Percentiles rank a stretch among this genome's conserved stretches.
Evolutionary conservation across 352 stramenopile genomes (phyloP).

Genomic region (Peronospora farinosa): DNA sequence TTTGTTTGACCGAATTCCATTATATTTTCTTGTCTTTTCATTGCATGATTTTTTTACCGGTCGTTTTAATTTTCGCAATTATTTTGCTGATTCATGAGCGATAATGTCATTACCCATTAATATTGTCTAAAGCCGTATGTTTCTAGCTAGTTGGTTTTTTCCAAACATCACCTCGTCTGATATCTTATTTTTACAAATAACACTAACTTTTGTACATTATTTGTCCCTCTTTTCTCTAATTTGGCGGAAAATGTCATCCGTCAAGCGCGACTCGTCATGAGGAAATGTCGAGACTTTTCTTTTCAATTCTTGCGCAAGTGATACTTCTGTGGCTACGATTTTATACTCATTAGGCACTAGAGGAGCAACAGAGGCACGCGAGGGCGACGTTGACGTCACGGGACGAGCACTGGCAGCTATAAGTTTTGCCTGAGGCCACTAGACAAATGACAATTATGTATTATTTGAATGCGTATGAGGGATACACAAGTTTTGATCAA

Average conservation of each 20-base stretch:
- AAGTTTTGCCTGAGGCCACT: too few relatives aligned
- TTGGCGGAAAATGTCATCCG: slow-evolving; percentile 10
- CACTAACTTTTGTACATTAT: slow-evolving; percentile 9
- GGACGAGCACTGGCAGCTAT: too few relatives aligned
- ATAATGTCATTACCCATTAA: not conserved
- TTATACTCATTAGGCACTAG: too few relatives aligned
- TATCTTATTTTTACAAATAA: slow-evolving; percentile 14
- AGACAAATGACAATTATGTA: too few relatives aligned
- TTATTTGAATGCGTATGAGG: too few relatives aligned
- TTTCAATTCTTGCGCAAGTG: not conserved
- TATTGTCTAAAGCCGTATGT: not conserved
- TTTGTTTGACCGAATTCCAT: too few relatives aligned
- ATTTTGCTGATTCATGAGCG: too few relatives aligned
- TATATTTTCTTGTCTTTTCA: too few relatives aligned
- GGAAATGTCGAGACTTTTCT: slow-evolving; percentile 4
- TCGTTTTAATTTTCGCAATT: too few relatives aligned
- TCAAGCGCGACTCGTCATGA: slow-evolving; percentile 1
- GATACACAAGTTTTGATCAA: too few relatives aligned
- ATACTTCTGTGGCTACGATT: too few relatives aligned
- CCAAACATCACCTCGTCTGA: slow-evolving; percentile 27
- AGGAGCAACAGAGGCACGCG: not conserved
- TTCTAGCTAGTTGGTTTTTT: slow-evolving; percentile 20
- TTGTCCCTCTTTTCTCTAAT: slow-evolving; percentile 11
- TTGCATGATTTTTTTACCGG: too few relatives aligned
- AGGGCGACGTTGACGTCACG: not conserved